Conservation (phyloP, 225 moss, liverwort and hornwort genomes). For the Antitrichia curtipendula region DNA sequence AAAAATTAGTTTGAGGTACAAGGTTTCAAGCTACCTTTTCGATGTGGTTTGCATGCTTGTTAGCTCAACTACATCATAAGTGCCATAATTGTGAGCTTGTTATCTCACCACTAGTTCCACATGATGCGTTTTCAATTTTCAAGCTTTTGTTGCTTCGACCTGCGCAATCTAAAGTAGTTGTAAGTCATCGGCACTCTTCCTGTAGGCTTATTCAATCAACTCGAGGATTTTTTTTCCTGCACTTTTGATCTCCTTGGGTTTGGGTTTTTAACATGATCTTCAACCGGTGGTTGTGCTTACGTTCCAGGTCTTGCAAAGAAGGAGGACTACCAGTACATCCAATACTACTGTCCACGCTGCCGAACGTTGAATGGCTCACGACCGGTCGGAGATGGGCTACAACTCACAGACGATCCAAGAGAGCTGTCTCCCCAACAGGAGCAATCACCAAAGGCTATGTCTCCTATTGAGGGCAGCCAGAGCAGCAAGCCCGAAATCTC, state of each 20-base stretch:
- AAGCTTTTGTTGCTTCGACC: background rate
- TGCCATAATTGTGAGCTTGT: background rate
- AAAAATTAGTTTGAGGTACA: background rate
- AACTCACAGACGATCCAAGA: constrained; percentile 12
- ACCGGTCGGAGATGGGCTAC: constrained; percentile 26
- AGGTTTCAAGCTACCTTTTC: background rate
- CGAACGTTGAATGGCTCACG: constrained; percentile 59
- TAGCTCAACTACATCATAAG: background rate
- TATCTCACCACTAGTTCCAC: background rate
- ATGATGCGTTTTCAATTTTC: background rate
- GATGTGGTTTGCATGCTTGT: background rate
- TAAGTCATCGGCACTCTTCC: background rate
- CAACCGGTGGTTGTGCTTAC: background rate
- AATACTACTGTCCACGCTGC: constrained; percentile 89
- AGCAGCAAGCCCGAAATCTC: background rate
- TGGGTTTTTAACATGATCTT: background rate
- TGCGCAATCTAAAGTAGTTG: background rate
- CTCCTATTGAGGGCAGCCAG: constrained; percentile 8
- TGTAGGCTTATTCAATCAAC: background rate
- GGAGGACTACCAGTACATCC: constrained; percentile 85
- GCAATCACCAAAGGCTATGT: background rate
- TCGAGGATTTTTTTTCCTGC: background rate
- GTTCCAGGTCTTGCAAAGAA: constrained; percentile 91
- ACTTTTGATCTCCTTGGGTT: background rate
- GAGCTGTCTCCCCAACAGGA: constrained; percentile 2